phyloP scores from a whole-genome alignment of 805 yeast genomes.

The Nakazawaea siamensis region DNA sequence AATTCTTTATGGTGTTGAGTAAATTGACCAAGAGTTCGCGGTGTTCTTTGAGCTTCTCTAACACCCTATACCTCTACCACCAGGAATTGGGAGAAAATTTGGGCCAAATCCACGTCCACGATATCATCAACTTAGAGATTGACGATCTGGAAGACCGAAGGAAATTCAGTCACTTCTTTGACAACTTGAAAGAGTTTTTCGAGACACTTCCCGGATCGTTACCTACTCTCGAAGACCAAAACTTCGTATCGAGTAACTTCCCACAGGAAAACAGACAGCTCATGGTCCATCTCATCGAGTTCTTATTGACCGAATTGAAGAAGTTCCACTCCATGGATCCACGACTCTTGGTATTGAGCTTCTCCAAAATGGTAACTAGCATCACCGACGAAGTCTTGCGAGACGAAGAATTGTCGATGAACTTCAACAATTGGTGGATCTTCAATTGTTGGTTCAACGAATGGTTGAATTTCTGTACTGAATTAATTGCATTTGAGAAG shows the following conservation, averaged over 20 bases:
- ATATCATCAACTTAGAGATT: constrained; percentile 6
- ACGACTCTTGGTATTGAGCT: not conserved
- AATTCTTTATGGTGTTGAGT: not conserved
- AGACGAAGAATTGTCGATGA: constrained; percentile 1
- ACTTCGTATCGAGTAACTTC: not conserved
- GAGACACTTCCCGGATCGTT: not conserved
- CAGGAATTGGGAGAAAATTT: constrained; percentile 1
- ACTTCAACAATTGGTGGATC: constrained; percentile 10
- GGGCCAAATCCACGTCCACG: not conserved
- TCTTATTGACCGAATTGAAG: constrained; percentile 2
- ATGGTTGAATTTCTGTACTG: constrained; percentile 8
- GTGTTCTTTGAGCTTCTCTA: constrained; percentile 7
- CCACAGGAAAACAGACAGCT: not conserved
- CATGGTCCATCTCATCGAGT: constrained; percentile 5
- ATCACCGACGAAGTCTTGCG: constrained; percentile 8
- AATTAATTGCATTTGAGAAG: constrained; percentile 3
- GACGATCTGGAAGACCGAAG: constrained; percentile 5
- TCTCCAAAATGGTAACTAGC: constrained; percentile 6
- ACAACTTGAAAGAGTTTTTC: constrained; percentile 6
- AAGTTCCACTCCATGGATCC: constrained; percentile 3
- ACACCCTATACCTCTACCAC: constrained; percentile 1
- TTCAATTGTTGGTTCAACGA: constrained; percentile 9
- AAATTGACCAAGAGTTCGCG: constrained; percentile 5
- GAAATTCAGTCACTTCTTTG: constrained; percentile 1
- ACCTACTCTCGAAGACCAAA: not conserved